Conservation (phyloP, 257 asterid genomes). For the Fraxinus excelsior region DNA sequence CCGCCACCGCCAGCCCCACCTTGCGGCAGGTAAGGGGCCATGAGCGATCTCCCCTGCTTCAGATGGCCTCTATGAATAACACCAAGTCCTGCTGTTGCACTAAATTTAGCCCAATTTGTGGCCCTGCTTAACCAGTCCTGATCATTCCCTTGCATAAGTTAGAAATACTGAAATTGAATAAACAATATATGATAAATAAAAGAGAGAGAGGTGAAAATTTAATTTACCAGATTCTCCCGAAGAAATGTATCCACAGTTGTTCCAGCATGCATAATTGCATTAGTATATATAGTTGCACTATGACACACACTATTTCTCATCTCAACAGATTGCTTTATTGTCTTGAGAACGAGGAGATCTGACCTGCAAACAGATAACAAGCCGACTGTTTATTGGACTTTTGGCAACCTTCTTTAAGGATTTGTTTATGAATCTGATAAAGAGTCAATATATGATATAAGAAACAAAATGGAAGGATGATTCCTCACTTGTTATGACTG, state of each 20-base stretch:
- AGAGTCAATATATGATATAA: neutral
- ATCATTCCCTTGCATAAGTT: constrained; percentile 11
- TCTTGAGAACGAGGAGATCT: constrained; percentile 92
- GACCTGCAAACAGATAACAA: constrained; percentile 58
- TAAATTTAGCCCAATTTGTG: constrained; percentile 96
- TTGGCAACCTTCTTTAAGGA: constrained; percentile 20
- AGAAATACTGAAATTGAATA: neutral
- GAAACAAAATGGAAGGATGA: constrained; percentile 13
- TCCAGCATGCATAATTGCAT: constrained; percentile 99
- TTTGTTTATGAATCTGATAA: neutral
- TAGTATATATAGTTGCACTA: constrained; percentile 93
- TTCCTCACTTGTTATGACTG: constrained; percentile 85
- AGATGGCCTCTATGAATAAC: constrained; percentile 95
- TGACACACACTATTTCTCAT: constrained; percentile 93
- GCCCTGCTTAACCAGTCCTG: constrained; percentile 99
- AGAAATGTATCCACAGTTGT: constrained; percentile 97
- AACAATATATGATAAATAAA: neutral
- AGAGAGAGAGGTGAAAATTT: neutral
- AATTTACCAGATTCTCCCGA: constrained; percentile 80
- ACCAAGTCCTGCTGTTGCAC: constrained; percentile 98
- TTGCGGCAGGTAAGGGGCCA: constrained; percentile 98
- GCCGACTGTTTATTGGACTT: constrained; percentile 11
- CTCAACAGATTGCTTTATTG: constrained; percentile 96
- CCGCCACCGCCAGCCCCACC: constrained; percentile 93
- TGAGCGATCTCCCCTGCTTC: constrained; percentile 92